phyloP scores from a whole-genome alignment of 2,329 filamentous ascomycete genomes.

The Colletotrichum simmondsii region DNA sequence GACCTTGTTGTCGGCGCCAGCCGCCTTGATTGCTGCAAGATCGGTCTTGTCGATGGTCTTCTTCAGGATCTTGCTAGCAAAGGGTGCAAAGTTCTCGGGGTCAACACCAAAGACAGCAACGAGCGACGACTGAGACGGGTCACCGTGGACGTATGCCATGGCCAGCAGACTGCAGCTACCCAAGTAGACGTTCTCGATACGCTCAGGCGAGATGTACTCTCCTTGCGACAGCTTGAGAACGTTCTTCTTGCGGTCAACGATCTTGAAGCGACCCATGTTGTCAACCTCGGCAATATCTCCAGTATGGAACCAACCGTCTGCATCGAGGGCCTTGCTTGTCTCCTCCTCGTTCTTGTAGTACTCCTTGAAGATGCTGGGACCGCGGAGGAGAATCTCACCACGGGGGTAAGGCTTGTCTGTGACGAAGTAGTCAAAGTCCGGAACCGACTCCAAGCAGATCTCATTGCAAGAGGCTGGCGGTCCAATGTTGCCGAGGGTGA shows the following conservation, averaged over 20 bases:
- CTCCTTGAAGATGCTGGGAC: constrained; percentile 82
- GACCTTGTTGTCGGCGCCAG: constrained; percentile 76
- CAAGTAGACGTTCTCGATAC: constrained; percentile 94
- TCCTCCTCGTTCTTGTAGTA: constrained; percentile 94
- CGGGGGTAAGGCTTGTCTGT: constrained; percentile 90
- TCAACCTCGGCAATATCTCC: constrained; percentile 93
- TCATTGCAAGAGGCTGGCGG: constrained; percentile 75
- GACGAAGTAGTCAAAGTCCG: constrained; percentile 92
- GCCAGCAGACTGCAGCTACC: constrained; percentile 82
- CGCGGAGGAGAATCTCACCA: constrained; percentile 87
- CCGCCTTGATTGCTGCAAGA: constrained; percentile 72
- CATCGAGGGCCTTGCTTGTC: constrained; percentile 82
- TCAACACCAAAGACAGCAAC: constrained; percentile 91
- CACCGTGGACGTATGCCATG: constrained; percentile 91
- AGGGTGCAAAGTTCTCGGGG: constrained; percentile 83
- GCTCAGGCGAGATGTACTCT: constrained; percentile 97
- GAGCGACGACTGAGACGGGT: constrained; percentile 82
- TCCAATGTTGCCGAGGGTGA: constrained; percentile 84
- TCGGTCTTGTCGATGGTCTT: constrained; percentile 74
- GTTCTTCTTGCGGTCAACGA: constrained; percentile 98
- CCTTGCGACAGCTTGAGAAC: constrained; percentile 98
- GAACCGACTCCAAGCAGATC: constrained; percentile 84
- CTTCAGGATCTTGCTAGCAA: constrained; percentile 81
- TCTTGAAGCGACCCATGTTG: constrained; percentile 85
- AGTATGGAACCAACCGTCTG: constrained; percentile 96